Evolutionary conservation across 768 basidiomycete genomes (phyloP), one percentile per base, ranked within the genome.

Genomic region (Kwoniella sp.): DNA sequence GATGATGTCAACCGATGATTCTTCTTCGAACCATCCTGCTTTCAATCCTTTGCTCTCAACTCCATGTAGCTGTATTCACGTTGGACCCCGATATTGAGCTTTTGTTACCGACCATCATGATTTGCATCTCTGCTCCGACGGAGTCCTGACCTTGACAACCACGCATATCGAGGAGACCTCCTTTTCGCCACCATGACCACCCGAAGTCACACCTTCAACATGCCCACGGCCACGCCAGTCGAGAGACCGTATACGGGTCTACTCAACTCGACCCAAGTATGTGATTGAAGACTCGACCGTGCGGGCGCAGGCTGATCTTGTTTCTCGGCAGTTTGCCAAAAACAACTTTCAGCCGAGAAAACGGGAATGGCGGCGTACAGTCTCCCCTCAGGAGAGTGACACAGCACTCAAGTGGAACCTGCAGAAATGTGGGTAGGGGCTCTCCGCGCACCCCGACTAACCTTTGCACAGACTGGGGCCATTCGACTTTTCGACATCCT

Each of bases 311-410:
- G n/a, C n/a, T n/a, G n/a, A n/a, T n/a, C n/a, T n/a, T n/a, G n/a
- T n/a, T n/a, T 20, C 17, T 25, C 9, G 27, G 10, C 17, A 65
- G 61, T 50, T 56, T 44, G 59, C 50, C 8, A 46, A 48, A 31
- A 59, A 63, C 47, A 67, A 67, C 28, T 67, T 67, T 32, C 20
- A 44, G 25, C 65, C 65, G 3, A 39, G 29, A 25, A 56, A 63
- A 33, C 34, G 69, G 23, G 31, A 50, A 49, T 65, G 66, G 31
- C 52, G 59, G 27, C 29, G 70, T 25, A 62, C 58, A 0, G 38
- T 60, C 2, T 71, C 70, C 2, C 60, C 62, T 11, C 62, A 71
- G 26, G 68, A 73, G 53, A 62, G 62, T 46, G 56, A 57, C 20
- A 15, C 50, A 2, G 57, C 57, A 10, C 38, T 68, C 23, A 50